Evolutionary conservation across 106 monocot genomes (phyloP).

Genomic region (Platanthera zijinensis): DNA sequence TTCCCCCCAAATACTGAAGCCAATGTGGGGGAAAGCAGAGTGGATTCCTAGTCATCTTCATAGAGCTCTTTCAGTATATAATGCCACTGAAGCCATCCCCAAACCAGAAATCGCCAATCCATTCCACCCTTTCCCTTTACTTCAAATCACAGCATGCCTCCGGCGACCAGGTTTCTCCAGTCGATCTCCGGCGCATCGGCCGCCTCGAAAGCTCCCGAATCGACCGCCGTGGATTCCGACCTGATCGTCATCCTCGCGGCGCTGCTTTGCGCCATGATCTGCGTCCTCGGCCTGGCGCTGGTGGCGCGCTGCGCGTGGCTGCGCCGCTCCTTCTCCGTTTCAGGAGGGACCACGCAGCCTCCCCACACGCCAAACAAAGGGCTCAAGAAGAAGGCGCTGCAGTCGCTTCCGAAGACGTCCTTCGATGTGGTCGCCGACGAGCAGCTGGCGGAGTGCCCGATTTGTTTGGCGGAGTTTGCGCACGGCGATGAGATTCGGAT

Average conservation of each 20-base stretch:
- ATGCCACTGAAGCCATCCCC: too few relatives aligned
- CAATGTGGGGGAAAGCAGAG: too few relatives aligned
- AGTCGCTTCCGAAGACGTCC: conserved; percentile 7
- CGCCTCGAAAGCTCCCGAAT: background rate
- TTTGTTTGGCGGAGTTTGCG: conserved; percentile 17
- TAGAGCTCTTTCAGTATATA: too few relatives aligned
- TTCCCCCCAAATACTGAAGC: too few relatives aligned
- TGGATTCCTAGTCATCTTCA: too few relatives aligned
- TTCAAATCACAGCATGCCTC: background rate
- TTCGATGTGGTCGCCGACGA: conserved; percentile 7
- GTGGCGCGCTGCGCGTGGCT: conserved; percentile 31
- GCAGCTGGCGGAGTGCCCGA: conserved; percentile 10
- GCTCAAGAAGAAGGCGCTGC: background rate
- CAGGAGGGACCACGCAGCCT: background rate
- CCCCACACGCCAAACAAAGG: background rate
- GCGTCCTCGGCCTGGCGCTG: conserved; percentile 13
- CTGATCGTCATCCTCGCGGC: conserved; percentile 20
- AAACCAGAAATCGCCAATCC: too few relatives aligned
- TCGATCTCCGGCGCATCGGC: background rate
- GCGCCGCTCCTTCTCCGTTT: background rate
- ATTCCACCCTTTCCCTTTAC: too few relatives aligned
- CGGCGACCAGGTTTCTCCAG: conserved; percentile 1
- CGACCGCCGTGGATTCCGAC: conserved; percentile 19
- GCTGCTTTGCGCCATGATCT: conserved; percentile 9
- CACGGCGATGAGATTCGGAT: conserved; percentile 17